Evolutionary conservation across 139 green algal species (phyloP).

Genomic region (Spirogloea muscicola): DNA sequence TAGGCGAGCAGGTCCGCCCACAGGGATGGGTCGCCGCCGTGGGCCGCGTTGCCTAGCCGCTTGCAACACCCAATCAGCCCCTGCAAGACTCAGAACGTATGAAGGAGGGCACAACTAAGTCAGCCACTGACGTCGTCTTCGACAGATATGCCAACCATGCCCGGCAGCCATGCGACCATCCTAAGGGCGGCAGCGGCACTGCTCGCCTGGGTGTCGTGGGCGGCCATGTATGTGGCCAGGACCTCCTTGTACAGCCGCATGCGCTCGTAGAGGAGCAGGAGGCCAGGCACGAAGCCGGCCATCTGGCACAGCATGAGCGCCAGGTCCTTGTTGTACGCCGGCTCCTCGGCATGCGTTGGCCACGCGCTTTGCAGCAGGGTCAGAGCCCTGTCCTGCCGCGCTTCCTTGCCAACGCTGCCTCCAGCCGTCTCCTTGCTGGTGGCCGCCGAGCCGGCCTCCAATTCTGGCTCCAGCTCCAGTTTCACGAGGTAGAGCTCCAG

Average conservation of each 20-base stretch:
- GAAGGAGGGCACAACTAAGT: too few species aligned
- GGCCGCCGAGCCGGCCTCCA: too few species aligned
- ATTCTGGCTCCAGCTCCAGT: too few species aligned
- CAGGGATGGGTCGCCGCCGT: slow-evolving; percentile 65
- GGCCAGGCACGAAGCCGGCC: slow-evolving; percentile 62
- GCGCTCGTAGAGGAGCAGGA: slow-evolving; percentile 85
- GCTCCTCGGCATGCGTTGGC: slow-evolving; percentile 55
- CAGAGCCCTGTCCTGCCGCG: slow-evolving; percentile 71
- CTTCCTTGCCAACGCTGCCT: too few species aligned
- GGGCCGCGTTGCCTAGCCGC: slow-evolving; percentile 63
- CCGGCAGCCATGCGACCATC: too few species aligned
- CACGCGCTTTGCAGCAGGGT: slow-evolving; percentile 79
- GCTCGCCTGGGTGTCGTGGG: too few species aligned
- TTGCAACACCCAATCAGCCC: slow-evolving; percentile 71
- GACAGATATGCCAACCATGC: too few species aligned
- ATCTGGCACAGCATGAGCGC: slow-evolving; percentile 82
- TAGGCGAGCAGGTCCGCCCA: slow-evolving; percentile 79
- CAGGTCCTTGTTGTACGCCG: slow-evolving; percentile 78
- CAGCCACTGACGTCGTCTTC: too few species aligned
- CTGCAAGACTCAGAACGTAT: too few species aligned
- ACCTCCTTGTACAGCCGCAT: slow-evolving; percentile 61
- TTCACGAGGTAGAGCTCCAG: slow-evolving; percentile 45
- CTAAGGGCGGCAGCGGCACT: too few species aligned
- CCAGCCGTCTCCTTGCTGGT: too few species aligned
- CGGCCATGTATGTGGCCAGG: slow-evolving; percentile 24